These are phyloP conservation scores for Xylaria telfairii DNA, from an alignment of 495 filamentous ascomycete genomes.

Conservation along the genomic window DNA sequence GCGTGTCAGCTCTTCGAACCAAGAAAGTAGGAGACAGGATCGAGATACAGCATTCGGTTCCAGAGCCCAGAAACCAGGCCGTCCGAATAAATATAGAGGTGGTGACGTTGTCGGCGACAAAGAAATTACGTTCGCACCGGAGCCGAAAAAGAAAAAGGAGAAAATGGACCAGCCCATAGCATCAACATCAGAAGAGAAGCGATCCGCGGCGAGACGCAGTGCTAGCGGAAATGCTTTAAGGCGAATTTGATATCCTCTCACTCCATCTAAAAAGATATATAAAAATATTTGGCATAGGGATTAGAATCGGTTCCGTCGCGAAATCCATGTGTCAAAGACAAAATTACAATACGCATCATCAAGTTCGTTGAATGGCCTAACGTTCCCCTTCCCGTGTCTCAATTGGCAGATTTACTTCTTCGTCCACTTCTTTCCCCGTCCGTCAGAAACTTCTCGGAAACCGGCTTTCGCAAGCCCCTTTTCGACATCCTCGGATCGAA, in stretches of 20 bases:
- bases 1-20: conserved; percentile 71
- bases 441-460: conserved; percentile 34
- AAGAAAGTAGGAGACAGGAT: conserved; percentile 60
- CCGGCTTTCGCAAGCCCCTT: conserved; percentile 50
- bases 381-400: conserved; percentile 4
- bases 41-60: conserved; percentile 74
- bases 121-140: conserved; percentile 82
- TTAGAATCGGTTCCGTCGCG: neutral
- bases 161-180: conserved; percentile 37
- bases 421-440: conserved; percentile 42
- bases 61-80: conserved; percentile 57
- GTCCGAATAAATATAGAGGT: conserved; percentile 51
- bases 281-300: conserved; percentile 4
- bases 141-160: conserved; percentile 60
- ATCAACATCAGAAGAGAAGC: conserved; percentile 46
- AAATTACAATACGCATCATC: conserved; percentile 21
- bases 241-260: conserved; percentile 53
- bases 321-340: neutral
- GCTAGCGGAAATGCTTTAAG: conserved; percentile 77
- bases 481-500: conserved; percentile 55
- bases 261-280: conserved; percentile 6
- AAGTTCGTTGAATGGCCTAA: neutral
- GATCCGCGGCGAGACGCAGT: conserved; percentile 64
- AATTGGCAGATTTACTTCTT: conserved; percentile 44
- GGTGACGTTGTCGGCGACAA: conserved; percentile 78